These are phyloP conservation scores for Cytidiella melzeri DNA, from an alignment of 768 basidiomycete genomes.

Conservation along the genomic window DNA sequence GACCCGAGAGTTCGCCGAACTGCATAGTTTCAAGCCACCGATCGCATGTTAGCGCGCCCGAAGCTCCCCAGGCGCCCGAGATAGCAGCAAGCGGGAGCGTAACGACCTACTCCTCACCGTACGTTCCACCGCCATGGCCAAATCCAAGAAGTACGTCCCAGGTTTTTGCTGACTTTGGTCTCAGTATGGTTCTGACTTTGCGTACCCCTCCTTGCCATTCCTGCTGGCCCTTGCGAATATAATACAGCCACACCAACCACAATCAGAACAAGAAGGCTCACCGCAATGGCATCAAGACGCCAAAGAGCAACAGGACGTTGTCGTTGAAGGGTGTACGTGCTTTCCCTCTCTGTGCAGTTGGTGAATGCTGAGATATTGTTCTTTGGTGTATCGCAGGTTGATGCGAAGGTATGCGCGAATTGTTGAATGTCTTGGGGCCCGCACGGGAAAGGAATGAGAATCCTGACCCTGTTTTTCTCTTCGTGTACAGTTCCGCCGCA, in stretches of 20 bases:
- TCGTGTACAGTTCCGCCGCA: constrained; percentile 72
- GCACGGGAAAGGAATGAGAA: constrained; percentile 3
- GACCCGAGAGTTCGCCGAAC: not conserved
- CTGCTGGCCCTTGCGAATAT: constrained; percentile 9
- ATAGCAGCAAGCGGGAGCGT: no score
- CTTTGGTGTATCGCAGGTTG: constrained; percentile 46
- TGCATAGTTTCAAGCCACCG: constrained; percentile 7
- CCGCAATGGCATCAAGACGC: constrained; percentile 93
- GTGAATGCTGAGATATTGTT: constrained; percentile 7
- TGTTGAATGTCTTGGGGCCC: constrained; percentile 7
- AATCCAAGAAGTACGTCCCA: constrained; percentile 87
- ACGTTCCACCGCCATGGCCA: constrained; percentile 76
- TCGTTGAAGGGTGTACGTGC: constrained; percentile 87
- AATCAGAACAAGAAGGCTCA: constrained; percentile 98
- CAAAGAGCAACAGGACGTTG: constrained; percentile 63
- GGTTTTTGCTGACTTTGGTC: no score
- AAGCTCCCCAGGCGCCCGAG: no score
- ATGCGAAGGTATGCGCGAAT: constrained; percentile 55
- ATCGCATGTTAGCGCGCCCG: constrained; percentile 1
- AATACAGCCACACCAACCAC: constrained; percentile 79
- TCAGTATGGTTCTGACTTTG: no score
- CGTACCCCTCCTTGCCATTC: no score
- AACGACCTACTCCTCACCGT: no score
- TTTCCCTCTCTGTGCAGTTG: not conserved
- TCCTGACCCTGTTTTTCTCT: constrained; percentile 14